Conservation (phyloP, 1,139 yeast species). For the Kurtzmaniella quercitrusa region DNA sequence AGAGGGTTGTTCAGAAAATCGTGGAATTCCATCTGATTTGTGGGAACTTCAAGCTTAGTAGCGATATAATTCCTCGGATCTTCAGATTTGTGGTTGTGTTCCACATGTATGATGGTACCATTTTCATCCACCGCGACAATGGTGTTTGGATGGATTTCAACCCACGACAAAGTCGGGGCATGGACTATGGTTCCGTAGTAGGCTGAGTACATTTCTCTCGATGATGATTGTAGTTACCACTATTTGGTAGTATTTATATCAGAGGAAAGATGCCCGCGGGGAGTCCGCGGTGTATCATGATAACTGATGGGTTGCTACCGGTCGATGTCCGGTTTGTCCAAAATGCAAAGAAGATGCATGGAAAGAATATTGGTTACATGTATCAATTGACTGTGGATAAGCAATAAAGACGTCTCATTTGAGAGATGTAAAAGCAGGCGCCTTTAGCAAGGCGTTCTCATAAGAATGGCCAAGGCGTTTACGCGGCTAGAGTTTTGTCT, state of each 20-base stretch:
- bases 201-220: conserved; percentile 4
- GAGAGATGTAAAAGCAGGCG: no score
- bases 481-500: no score
- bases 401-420: no score
- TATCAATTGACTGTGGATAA: no score
- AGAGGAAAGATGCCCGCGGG: not conserved
- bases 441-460: no score
- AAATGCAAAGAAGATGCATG: not conserved
- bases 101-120: conserved; percentile 31
- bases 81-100: conserved; percentile 11
- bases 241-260: not conserved
- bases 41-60: not conserved
- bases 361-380: not conserved
- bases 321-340: not conserved
- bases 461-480: no score
- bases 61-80: not conserved
- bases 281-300: not conserved
- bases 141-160: conserved; percentile 26
- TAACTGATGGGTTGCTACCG: not conserved
- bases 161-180: conserved; percentile 25
- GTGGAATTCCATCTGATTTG: conserved; percentile 18
- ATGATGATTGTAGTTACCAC: not conserved
- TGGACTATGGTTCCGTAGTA: conserved; percentile 35
- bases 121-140: conserved; percentile 28
- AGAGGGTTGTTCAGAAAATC: conserved; percentile 25